These are phyloP conservation scores for Emmonsia crescens DNA, from an alignment of 2,329 filamentous ascomycete species.

Conservation along the genomic window DNA sequence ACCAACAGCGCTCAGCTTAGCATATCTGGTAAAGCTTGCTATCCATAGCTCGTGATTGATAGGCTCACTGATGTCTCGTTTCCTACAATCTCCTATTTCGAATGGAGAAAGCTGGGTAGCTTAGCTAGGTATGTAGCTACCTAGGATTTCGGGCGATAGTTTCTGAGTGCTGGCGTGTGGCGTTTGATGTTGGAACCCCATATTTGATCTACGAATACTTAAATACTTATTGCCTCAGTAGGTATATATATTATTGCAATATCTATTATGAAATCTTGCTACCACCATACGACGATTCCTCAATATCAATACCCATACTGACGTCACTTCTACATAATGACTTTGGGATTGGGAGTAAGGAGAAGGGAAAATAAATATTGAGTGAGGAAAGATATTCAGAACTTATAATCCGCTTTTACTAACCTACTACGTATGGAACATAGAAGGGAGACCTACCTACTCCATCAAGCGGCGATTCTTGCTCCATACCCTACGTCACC, in stretches of 20 bases:
- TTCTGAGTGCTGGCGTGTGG: no score
- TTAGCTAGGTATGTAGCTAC: not conserved
- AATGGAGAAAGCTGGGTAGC: not conserved
- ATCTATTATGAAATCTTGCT: not conserved
- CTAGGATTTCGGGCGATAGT: not conserved
- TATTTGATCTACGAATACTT: no score
- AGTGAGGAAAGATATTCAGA: not conserved
- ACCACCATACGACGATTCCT: not conserved
- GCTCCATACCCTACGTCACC: conserved; percentile 1
- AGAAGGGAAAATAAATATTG: not conserved
- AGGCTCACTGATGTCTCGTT: not conserved
- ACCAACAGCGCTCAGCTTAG: not conserved
- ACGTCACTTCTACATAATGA: not conserved
- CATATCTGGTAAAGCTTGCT: not conserved
- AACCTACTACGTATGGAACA: not conserved
- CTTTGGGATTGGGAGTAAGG: not conserved
- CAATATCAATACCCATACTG: not conserved
- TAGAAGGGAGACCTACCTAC: not conserved
- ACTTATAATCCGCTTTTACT: not conserved
- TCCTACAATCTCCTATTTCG: not conserved
- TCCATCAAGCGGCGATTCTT: not conserved
- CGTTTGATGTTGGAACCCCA: not conserved
- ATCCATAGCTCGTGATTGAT: not conserved
- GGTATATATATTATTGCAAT: not conserved
- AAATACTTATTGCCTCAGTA: not conserved